Percentiles rank a stretch among this genome's conserved stretches.
These are phyloP conservation scores for Euphorbia peplus DNA, from an alignment of 345 rosid species.

Conservation along the genomic window DNA sequence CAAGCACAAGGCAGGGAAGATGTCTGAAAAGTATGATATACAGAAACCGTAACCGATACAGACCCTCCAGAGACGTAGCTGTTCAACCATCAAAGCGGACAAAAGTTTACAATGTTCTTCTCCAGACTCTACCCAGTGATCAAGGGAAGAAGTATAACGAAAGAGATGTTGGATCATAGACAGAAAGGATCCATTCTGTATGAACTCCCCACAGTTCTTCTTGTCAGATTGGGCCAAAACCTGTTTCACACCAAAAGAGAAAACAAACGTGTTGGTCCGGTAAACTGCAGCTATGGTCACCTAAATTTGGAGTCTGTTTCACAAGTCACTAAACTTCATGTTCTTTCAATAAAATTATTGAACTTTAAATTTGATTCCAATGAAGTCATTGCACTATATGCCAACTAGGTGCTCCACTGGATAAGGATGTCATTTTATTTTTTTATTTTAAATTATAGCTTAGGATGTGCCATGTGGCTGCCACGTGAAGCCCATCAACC, in stretches of 20 bases:
- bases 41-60: constrained; percentile 66
- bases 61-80: constrained; percentile 76
- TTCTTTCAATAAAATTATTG: no score
- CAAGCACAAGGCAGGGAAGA: constrained; percentile 76
- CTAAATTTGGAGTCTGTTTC: no score
- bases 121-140: constrained; percentile 67
- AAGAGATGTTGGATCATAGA: constrained; percentile 71
- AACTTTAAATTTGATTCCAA: no score
- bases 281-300: no score
- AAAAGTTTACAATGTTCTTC: constrained; percentile 64
- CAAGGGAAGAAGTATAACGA: constrained; percentile 55
- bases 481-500: no score
- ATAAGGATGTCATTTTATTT: no score
- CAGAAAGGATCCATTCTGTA: constrained; percentile 48
- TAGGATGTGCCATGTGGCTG: no score
- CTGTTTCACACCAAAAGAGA: constrained; percentile 33
- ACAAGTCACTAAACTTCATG: no score
- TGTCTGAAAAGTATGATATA: constrained; percentile 59
- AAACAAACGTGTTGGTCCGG: neutral
- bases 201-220: constrained; percentile 50
- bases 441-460: no score
- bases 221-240: constrained; percentile 67
- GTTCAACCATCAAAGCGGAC: constrained; percentile 75
- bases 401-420: no score
- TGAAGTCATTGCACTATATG: no score